Evolutionary conservation across 1,284 basidiomycete species (phyloP), one percentile per base, ranked within the genome.

Genomic region (Cryptococcus sp.): DNA sequence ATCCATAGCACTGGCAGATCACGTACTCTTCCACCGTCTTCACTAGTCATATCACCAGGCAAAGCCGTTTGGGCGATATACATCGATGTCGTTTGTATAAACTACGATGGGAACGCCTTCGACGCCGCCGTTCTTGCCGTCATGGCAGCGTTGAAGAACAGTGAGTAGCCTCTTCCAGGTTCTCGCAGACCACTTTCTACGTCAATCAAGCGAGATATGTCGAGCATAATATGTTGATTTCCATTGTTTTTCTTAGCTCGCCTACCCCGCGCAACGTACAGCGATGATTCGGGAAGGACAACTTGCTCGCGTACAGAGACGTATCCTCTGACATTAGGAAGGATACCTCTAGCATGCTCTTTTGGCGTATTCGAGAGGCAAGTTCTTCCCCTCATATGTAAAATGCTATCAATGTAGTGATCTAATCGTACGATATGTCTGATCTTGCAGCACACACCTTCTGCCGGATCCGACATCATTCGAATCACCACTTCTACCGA

Each of bases 61-160:
- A 89, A 88, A 74, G 83, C 91, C 0, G 93, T 83, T 0, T 99
- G 93, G 93, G 87, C 88, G 23, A 81, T 99, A 17, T 97, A 97
- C 75, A 83, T 98, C 63, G 95, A 99, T 64, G 86, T 92, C 29
- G 90, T 89, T 5, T 97, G 93, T 77, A 89, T 99, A 68, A 97
- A 95, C 79, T 95, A 93, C 69, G 94, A 99, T 74, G 95, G 95
- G 10, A 97, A 97, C 70, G 89, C 85, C 1, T 90, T 96, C 63
- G 95, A 99, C 64, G 92, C 94, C 0, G 84, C 91, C 0, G 81
- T 97, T 2, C 75, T 97, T 16, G 92, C 93, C 0, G 89, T 94
- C 80, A 85, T 93, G 49, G 86, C 88, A 15, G 93, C 95, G 3
- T 79, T 99, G 48, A 83, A 82, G 74, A 89, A 93, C 66, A 88